A percentile compares a stretch with the other conserved stretches of the same genome.
Evolutionary conservation across 2,329 filamentous ascomycete genomes (phyloP).

Genomic region (Xenoacremonium recifei): DNA sequence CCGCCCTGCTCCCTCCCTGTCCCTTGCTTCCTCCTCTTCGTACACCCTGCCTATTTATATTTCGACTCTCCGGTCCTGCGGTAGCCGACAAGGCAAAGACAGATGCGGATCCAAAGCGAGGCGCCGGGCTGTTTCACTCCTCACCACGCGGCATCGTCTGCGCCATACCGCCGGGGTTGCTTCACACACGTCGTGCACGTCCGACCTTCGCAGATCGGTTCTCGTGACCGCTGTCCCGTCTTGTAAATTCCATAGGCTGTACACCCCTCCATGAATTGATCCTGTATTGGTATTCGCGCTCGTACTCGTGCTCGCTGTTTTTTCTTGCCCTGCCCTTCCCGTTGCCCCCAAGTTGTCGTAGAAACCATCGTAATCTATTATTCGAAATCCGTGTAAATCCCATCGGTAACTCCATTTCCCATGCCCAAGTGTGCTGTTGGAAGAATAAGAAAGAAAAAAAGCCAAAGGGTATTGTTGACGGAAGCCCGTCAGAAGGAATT

Average conservation of each 20-base stretch:
- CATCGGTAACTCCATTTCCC: conserved; percentile 12
- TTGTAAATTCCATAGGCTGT: not conserved
- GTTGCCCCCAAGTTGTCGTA: not conserved
- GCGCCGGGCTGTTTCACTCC: not conserved
- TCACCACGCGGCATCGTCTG: not conserved
- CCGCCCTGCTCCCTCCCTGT: too few species aligned
- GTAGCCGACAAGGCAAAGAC: too few species aligned
- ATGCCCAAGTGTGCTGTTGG: too few species aligned
- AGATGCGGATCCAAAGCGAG: too few species aligned
- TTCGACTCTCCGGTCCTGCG: too few species aligned
- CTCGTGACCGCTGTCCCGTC: not conserved
- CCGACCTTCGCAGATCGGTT: not conserved
- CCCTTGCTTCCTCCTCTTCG: too few species aligned
- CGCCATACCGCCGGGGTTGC: not conserved
- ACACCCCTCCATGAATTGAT: not conserved
- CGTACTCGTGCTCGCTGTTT: conserved; percentile 1
- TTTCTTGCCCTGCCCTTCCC: not conserved
- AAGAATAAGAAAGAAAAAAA: too few species aligned
- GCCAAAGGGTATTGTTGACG: conserved; percentile 13
- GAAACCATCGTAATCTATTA: conserved; percentile 8
- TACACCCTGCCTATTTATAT: too few species aligned
- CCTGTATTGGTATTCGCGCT: not conserved
- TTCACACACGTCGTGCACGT: too few species aligned
- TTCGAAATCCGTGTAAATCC: conserved; percentile 6
- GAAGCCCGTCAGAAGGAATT: conserved; percentile 17